Evolutionary conservation across 2,329 filamentous ascomycete genomes (phyloP), one percentile per base, ranked within the genome.

Genomic region (Arthroderma sp.): DNA sequence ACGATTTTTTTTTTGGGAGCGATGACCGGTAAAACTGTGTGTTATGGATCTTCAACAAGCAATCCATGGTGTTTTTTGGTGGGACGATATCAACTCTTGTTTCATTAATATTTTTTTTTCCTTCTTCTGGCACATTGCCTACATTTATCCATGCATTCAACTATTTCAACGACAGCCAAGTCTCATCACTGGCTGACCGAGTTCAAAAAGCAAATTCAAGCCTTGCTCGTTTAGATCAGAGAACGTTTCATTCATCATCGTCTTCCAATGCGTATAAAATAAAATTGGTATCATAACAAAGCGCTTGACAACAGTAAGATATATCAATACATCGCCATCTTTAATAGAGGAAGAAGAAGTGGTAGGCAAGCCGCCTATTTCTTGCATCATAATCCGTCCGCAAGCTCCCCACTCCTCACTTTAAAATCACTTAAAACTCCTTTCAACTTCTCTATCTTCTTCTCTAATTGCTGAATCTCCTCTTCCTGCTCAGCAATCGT

Each of bases 391-490:
- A 54, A 25, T 28, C 39, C 37, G 15, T 33, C 21, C 25, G 13
- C 23, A 28, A 44, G 37, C 58, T 31, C 47, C 41, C 17, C 51
- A 28, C 61, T 59, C 58, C 70, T 70, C 35, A 55, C 63, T 9
- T 71, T 73, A 67, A 77, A 73, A 52, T 71, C 70, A 56, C 64
- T 65, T 58, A 76, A 66, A 33, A 76, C 68, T 19, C 65, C 68
- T 43, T 66, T 72, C 54, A 77, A 64, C 47, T 69, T 67, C 52
- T 59, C 62, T 58, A 76, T 71, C 28, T 67, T 69, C 55, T 66
- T 66, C 63, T 76, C 69, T 38, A 77, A 65, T 57, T 71, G 68
- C 31, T 61, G 58, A 47, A 77, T 76, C 62, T 77, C 74, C 13
- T 58, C 63, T 56, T 74, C 69, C 63, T 77, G 75, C 51, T 77